Base-by-base conservation (phyloP, 805 yeast genomes). In the Yarrowia yakushimensis region DNA sequence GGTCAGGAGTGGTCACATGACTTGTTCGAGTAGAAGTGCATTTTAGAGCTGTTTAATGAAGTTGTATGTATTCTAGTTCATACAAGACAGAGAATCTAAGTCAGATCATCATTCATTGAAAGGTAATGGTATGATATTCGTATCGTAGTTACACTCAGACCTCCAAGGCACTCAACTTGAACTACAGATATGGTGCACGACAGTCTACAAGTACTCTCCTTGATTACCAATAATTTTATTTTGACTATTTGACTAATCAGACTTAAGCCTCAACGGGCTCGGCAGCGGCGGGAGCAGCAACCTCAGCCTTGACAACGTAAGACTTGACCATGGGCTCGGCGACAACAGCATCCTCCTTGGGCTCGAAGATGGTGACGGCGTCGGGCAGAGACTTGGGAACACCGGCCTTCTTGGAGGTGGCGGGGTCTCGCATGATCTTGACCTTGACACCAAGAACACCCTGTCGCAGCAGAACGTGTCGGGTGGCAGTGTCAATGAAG, bases 371-470 rank as follows among this genome's bases (percentile, higher is more conserved):
- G 80, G 85, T 83, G 79, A 92, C 97, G 79, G 87, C 90, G 81
- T 92, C 97, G 78, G 97, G 97, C 78, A 92, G 85, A 50, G 76
- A 71, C 71, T 71, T 72, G 70, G 77, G 76, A 57, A 71, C 64
- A 63, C 77, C 76, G 45, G 70, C 65, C 73, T 69, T 72, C 69
- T 74, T 72, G 69, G 68, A 73, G 63, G 68, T 63, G 64, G 76
- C 90, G 81, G 98, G 97, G 86, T 93, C 98, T 80, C 90, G 90
- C 99, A 94, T 94, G 79, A 94, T 94, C 88, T 94, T 94, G 77
- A 94, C 98, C 87, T 90, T 93, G 80, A 94, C 87, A 87, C 99
- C 99, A 78, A 94, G 86, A 71, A 94, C 98, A 90, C 99, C 99
- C 85, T 94, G 98, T 86, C 98, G 92, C 85, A 94, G 88, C 79